A percentile compares a stretch with the other conserved stretches of the same genome.
Evolutionary conservation across 2,329 filamentous ascomycete species (phyloP).

Genomic region (Cryphonectria japonica): DNA sequence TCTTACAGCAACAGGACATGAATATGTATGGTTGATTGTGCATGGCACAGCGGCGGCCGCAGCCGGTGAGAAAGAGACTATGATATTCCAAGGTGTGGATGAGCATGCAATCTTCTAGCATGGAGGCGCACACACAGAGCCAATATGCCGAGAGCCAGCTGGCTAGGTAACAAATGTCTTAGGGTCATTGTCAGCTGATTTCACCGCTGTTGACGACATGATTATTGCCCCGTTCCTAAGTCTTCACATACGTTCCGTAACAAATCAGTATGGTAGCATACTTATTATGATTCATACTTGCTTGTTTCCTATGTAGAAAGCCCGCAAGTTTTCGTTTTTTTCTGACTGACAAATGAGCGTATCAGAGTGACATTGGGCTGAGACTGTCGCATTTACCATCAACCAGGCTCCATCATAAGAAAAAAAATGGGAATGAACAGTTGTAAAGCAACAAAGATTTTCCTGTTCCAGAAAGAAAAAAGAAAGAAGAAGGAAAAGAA

Average conservation of each 20-base stretch:
- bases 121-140: no score
- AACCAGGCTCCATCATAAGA: no score
- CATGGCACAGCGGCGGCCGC: background rate
- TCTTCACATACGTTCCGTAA: background rate
- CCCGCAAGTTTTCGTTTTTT: background rate
- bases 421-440: no score
- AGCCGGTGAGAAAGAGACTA: background rate
- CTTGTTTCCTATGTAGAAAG: background rate
- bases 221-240: background rate
- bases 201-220: background rate
- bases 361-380: background rate
- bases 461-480: no score
- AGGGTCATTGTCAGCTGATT: background rate
- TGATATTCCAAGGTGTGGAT: background rate
- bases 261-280: background rate
- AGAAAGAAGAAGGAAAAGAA: background rate
- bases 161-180: background rate
- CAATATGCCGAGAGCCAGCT: background rate
- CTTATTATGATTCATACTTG: background rate
- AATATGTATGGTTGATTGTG: background rate
- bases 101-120: no score
- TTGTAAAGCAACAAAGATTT: background rate
- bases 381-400: background rate
- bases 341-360: background rate
- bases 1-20: background rate